Conservation (phyloP, 306 rosid genomes). For the Argentina anserina region DNA sequence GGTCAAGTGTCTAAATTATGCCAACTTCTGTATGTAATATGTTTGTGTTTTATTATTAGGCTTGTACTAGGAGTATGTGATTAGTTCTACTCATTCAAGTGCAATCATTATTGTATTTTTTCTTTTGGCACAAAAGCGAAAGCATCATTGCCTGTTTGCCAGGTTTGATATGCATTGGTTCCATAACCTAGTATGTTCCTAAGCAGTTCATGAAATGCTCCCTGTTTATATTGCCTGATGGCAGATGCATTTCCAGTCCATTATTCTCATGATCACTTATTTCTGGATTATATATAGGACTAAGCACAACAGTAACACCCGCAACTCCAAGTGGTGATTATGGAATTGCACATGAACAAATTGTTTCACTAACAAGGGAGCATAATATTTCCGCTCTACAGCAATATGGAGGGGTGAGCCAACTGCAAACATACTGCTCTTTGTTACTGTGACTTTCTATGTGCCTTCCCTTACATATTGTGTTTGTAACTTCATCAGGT, state of each 20-base stretch:
- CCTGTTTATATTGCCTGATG: neutral
- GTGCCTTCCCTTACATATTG: slow-evolving; percentile 12
- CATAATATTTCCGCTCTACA: slow-evolving; percentile 50
- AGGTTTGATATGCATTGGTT: neutral
- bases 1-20: slow-evolving; percentile 1
- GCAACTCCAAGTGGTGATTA: slow-evolving; percentile 49
- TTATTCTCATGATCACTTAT: slow-evolving; percentile 14
- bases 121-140: neutral
- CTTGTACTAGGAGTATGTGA: neutral
- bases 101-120: neutral
- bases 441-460: neutral
- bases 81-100: neutral
- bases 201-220: neutral
- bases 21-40: neutral
- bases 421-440: neutral
- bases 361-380: slow-evolving; percentile 70
- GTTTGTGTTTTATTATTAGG: neutral
- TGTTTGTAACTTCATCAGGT: slow-evolving; percentile 41
- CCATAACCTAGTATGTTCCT: neutral
- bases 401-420: slow-evolving; percentile 77
- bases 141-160: neutral
- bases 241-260: slow-evolving; percentile 19
- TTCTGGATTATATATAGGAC: slow-evolving; percentile 26
- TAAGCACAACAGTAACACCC: slow-evolving; percentile 41
- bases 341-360: slow-evolving; percentile 58